Percentiles rank a stretch among this genome's conserved stretches.
Evolutionary conservation across 2,329 filamentous ascomycete species (phyloP).

Genomic region (Thelonectria olida): DNA sequence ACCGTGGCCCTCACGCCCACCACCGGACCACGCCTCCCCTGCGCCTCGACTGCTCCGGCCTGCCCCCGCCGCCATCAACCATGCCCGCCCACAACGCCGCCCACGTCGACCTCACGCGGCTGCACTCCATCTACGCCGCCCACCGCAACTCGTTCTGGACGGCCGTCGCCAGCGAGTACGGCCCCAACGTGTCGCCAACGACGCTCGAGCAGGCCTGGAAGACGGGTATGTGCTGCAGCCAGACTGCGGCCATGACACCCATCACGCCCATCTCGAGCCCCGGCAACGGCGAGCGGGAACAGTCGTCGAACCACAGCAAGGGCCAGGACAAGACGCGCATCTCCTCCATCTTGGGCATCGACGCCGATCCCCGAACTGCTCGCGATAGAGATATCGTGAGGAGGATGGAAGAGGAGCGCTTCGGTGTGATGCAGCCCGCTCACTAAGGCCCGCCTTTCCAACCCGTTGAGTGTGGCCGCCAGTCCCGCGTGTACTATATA

Average conservation of each 20-base stretch:
- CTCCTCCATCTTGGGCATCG: constrained; percentile 69
- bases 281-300: constrained; percentile 54
- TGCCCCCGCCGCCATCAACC: constrained; percentile 48
- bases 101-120: constrained; percentile 70
- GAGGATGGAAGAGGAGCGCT: constrained; percentile 62
- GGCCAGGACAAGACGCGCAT: constrained; percentile 67
- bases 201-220: constrained; percentile 78
- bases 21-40: constrained; percentile 56
- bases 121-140: constrained; percentile 74
- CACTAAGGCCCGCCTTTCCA: constrained; percentile 31
- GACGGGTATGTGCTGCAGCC: constrained; percentile 54
- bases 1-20: constrained; percentile 40
- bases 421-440: constrained; percentile 44
- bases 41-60: constrained; percentile 67
- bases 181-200: constrained; percentile 66
- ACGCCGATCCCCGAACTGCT: constrained; percentile 65
- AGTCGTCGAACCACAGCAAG: constrained; percentile 45
- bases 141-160: constrained; percentile 80
- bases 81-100: constrained; percentile 46
- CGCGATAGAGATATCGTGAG: constrained; percentile 67
- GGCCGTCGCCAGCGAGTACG: constrained; percentile 76
- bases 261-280: constrained; percentile 64
- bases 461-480: no score
- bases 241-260: constrained; percentile 51
- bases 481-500: constrained; percentile 29